Percentiles rank a stretch among this genome's conserved stretches.
These are phyloP conservation scores for Novymonas esmeraldas DNA, from an alignment of 208 protist genomes.

Conservation along the genomic window DNA sequence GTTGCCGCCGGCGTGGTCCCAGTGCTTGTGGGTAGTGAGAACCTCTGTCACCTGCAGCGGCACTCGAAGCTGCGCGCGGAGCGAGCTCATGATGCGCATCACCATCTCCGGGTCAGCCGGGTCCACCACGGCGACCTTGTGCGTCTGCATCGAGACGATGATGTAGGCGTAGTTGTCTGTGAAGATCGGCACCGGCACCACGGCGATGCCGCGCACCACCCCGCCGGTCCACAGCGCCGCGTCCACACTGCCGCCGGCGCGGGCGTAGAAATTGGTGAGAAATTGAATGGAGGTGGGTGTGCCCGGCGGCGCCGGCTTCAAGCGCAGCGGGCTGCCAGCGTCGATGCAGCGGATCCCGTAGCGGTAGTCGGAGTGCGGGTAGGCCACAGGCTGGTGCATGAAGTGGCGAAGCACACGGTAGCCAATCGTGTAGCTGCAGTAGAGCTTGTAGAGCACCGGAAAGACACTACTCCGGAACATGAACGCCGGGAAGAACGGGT, in stretches of 20 bases:
- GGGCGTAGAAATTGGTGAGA: constrained; percentile 19
- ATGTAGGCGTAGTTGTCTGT: constrained; percentile 93
- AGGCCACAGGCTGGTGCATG: constrained; percentile 54
- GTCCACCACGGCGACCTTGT: constrained; percentile 69
- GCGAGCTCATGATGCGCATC: constrained; percentile 42
- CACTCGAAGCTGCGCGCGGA: constrained; percentile 39
- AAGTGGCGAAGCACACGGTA: constrained; percentile 51
- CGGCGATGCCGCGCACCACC: constrained; percentile 20
- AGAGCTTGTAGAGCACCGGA: constrained; percentile 61
- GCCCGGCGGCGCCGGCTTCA: constrained; percentile 15
- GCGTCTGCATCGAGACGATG: constrained; percentile 61
- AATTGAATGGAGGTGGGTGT: constrained; percentile 1
- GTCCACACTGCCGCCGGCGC: constrained; percentile 22
- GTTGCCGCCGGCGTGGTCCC: constrained; percentile 95
- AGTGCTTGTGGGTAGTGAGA: constrained; percentile 97
- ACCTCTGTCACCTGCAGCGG: constrained; percentile 74
- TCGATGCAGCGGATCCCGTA: constrained; percentile 63
- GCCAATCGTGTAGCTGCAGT: constrained; percentile 71
- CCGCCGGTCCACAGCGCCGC: constrained; percentile 11
- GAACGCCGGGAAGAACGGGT: constrained; percentile 51
- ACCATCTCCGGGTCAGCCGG: constrained; percentile 73
- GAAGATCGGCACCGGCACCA: constrained; percentile 85
- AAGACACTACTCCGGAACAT: constrained; percentile 73
- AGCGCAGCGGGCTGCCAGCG: constrained; percentile 14
- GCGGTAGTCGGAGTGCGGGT: constrained; percentile 84